These are phyloP conservation scores for Geotrichum histeridarum DNA, from an alignment of 1,139 yeast genomes.

Conservation along the genomic window DNA sequence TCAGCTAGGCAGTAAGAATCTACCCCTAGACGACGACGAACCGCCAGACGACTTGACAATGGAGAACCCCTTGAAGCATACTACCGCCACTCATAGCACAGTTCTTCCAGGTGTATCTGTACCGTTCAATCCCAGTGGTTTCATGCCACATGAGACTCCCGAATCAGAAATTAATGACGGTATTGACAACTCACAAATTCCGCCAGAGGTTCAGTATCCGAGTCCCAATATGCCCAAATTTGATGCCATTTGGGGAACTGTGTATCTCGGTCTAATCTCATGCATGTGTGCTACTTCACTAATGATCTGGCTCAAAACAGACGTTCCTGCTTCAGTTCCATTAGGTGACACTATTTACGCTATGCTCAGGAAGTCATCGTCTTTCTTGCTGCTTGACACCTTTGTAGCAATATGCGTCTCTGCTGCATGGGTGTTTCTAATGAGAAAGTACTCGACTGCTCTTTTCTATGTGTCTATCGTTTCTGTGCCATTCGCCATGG, in stretches of 20 bases:
- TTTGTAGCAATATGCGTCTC: conserved; percentile 29
- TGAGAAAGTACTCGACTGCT: conserved; percentile 33
- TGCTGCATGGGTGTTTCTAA: conserved; percentile 36
- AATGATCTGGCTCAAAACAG: conserved; percentile 35
- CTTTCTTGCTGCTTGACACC: conserved; percentile 31
- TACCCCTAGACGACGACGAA: conserved; percentile 22
- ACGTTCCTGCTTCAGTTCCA: conserved; percentile 30
- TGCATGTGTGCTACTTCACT: conserved; percentile 37
- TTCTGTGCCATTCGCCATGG: conserved; percentile 36
- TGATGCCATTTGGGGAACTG: conserved; percentile 34
- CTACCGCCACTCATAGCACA: neutral
- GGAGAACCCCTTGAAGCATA: conserved; percentile 14
- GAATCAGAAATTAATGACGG: conserved; percentile 10
- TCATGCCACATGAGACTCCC: conserved; percentile 19
- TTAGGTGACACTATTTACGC: conserved; percentile 36
- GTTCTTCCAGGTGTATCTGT: conserved; percentile 17
- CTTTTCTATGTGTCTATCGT: conserved; percentile 37
- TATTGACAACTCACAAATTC: conserved; percentile 4
- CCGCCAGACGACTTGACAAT: conserved; percentile 30
- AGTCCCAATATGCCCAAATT: conserved; percentile 20
- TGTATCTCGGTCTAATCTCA: conserved; percentile 32
- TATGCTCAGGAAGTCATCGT: conserved; percentile 31
- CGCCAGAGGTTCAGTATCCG: conserved; percentile 11
- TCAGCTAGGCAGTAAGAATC: conserved; percentile 11
- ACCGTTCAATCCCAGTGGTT: conserved; percentile 27